A percentile compares a stretch with the other conserved stretches of the same genome.
These are phyloP conservation scores for Epichloe aotearoae DNA, from an alignment of 2,329 filamentous ascomycete species.

Conservation along the genomic window DNA sequence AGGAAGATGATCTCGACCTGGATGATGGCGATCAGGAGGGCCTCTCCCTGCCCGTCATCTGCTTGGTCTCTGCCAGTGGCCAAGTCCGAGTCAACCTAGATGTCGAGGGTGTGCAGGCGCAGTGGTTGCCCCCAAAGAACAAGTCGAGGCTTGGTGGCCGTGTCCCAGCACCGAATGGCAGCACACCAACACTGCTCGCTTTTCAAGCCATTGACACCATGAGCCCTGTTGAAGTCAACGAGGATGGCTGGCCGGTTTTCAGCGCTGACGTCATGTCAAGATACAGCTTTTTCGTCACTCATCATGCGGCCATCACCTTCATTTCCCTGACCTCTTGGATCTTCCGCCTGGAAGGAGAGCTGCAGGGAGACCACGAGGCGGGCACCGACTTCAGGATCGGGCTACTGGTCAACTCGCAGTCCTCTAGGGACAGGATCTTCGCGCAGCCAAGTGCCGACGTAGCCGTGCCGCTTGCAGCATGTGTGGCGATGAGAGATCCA, in stretches of 20 bases:
- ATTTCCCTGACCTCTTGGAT: slow-evolving; percentile 50
- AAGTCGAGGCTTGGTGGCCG: slow-evolving; percentile 31
- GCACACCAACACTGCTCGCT: slow-evolving; percentile 38
- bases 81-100: slow-evolving; percentile 50
- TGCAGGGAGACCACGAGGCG: slow-evolving; percentile 40
- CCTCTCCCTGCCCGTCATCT: slow-evolving; percentile 45
- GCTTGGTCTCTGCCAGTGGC: slow-evolving; percentile 46
- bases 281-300: slow-evolving; percentile 50
- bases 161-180: slow-evolving; percentile 20
- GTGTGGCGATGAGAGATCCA: slow-evolving; percentile 41
- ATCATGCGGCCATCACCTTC: slow-evolving; percentile 45
- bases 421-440: slow-evolving; percentile 44
- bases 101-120: slow-evolving; percentile 48
- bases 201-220: slow-evolving; percentile 52
- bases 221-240: slow-evolving; percentile 37
- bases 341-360: slow-evolving; percentile 48
- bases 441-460: slow-evolving; percentile 36
- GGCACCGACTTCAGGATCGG: slow-evolving; percentile 50
- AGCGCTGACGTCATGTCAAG: slow-evolving; percentile 47
- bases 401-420: slow-evolving; percentile 44
- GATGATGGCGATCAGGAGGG: slow-evolving; percentile 45
- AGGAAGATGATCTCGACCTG: slow-evolving; percentile 47
- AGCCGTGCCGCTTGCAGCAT: slow-evolving; percentile 37
- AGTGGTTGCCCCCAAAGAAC: slow-evolving; percentile 47
- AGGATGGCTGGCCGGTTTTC: slow-evolving; percentile 50